Base-by-base conservation (phyloP, 1,284 basidiomycete species). In the Boletus holoroseus region DNA sequence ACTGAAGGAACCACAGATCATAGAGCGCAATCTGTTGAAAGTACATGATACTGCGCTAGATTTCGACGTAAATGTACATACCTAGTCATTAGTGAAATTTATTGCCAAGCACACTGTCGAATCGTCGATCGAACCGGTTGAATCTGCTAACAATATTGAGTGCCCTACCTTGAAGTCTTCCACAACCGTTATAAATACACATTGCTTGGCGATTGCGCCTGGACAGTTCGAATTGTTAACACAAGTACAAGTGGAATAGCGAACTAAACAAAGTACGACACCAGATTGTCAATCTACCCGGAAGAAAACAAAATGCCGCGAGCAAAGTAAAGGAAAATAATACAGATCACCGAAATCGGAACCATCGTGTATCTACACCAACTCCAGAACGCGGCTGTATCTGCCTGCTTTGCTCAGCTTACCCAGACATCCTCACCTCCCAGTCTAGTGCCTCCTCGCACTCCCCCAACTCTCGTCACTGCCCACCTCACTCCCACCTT, bases 381-480 rank as follows among this genome's bases (percentile, higher is more conserved):
- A 7, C 26, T 5, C 20, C 49, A 13, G n/a, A 27, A 24, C 1
- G 13, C 13, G 5, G 11, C 12, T 26, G 27, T 11, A 56, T 44
- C 36, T 22, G 15, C 15, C 16, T 22, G 27, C 31, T 20, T 42
- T 9, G 37, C 24, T 22, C 44, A 9, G 18, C 44, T 44, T 28
- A 42, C 39, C 39, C 24, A 28, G 11, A 41, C 1, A 26, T 12
- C 18, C 12, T 22, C 20, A 38, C 40, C 27, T n/a, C 35, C 42
- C 41, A 18, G 18, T 11, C 51, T 53, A 62, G 32, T 60, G 53
- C 26, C 49, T 46, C 38, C 43, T 54, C 20, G 54, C 61, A 30
- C 63, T 66, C 22, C 58, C 65, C 51, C 64, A 64, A 32, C 62
- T 66, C 42, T 53, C 62, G 7, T 64, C 67, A 3, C 63, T 68